phyloP scores from a whole-genome alignment of 169 alveolate species.

The Plasmodium vinckei region DNA sequence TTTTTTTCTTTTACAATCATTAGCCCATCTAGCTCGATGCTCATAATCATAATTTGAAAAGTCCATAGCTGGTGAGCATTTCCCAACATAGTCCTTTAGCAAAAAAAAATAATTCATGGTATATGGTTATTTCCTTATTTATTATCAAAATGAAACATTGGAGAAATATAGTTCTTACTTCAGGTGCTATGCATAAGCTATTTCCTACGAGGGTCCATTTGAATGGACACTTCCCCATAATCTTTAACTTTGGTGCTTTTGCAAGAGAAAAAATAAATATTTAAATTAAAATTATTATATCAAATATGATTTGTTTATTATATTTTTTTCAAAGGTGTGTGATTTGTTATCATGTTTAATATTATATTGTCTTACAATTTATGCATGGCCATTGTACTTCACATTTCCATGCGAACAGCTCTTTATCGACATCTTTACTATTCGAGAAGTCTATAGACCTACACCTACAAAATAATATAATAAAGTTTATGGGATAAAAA shows the following conservation, averaged over 20 bases:
- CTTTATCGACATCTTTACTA: constrained; percentile 42
- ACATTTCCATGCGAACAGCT: constrained; percentile 67
- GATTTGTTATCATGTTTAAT: background rate
- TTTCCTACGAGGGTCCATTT: constrained; percentile 79
- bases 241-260: constrained; percentile 57
- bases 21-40: constrained; percentile 77
- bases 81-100: constrained; percentile 78
- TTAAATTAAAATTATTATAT: no score
- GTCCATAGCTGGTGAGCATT: constrained; percentile 84
- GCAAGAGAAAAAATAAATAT: constrained; percentile 9
- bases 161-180: constrained; percentile 25
- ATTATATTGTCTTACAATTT: constrained; percentile 42
- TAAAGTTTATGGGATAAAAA: constrained; percentile 5
- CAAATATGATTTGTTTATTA: no score
- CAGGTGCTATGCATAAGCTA: constrained; percentile 82
- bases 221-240: constrained; percentile 77
- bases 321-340: no score
- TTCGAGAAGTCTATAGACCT: constrained; percentile 75
- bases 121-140: background rate
- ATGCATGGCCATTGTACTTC: constrained; percentile 85
- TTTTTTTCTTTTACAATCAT: constrained; percentile 56
- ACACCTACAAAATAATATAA: constrained; percentile 70
- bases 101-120: background rate
- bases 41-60: constrained; percentile 68
- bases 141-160: background rate